Base-by-base conservation (phyloP, 345 rosid genomes). In the Aegle marmelos region DNA sequence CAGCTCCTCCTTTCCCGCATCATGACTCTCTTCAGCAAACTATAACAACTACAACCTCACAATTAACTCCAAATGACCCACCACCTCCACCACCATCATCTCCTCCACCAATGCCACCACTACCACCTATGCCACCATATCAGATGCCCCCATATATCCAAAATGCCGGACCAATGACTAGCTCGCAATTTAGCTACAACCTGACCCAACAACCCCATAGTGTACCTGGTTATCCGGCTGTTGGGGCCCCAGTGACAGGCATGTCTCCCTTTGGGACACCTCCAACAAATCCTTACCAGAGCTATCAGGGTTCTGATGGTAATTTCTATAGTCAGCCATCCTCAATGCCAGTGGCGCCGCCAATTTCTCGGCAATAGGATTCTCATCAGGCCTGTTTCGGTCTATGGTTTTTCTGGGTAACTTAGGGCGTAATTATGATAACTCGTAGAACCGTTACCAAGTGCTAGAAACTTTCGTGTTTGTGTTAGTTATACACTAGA, bases 291-390 rank as follows among this genome's bases (percentile, higher is more conserved):
- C 80, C 93, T 41, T 90, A 86, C 84, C 95, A 88, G 78, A 86
- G 78, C 68, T 90, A 82, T 80, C 93, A 88, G 39, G 90, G 94
- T 54, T 87, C 93, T 39, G 98, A 93, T 54, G 92, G 96, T 50
- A 86, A 74, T 50, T 83, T 91, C 75, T 90, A 92, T 75, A 84
- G 81, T 81, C 92, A 88, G 73, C 86, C 85, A n/a, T 65, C 95
- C 30, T 85, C 95, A 6, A 68, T 89, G 81, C 90, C 93, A 10
- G 82, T 83, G 74, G 89, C 85, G 11, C 97, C 85, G 16, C 97
- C 98, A 13, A 79, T 93, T 70, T 84, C 93, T 59, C 86, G 94
- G 61, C 96, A 92, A 62, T 93, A 93, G 85, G 59, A 33, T 70
- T 37, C 68, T 33, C 9, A 30, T 28, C 14, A 36, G 14, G 77